Conservation (phyloP, 208 protist genomes). For the Hexamita inflata region DNA sequence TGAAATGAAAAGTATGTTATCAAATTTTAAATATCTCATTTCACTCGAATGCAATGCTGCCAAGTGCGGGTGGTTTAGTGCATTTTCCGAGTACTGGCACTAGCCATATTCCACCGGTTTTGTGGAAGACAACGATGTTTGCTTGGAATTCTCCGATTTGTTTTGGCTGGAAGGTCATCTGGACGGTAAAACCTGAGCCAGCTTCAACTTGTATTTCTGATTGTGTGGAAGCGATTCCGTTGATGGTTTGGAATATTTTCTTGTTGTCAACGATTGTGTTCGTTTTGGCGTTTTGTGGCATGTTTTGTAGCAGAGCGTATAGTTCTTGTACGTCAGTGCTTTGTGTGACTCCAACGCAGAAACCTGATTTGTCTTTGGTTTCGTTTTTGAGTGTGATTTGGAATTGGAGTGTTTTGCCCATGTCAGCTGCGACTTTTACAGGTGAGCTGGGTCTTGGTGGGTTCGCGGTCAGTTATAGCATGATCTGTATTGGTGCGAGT, state of each 20-base stretch:
- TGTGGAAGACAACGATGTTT: background rate
- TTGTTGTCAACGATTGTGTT: conserved; percentile 8
- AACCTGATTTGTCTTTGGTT: background rate
- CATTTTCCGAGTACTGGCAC: conserved; percentile 22
- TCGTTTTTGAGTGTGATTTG: background rate
- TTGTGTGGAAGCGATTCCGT: background rate
- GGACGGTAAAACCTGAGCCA: background rate
- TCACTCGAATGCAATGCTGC: background rate
- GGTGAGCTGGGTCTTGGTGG: conserved; percentile 8
- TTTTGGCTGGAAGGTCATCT: background rate
- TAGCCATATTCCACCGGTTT: conserved; percentile 8
- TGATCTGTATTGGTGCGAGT: background rate
- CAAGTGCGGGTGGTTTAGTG: background rate
- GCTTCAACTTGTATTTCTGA: background rate
- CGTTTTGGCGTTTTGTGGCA: background rate
- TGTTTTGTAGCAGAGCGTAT: background rate
- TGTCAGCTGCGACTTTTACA: conserved; percentile 1
- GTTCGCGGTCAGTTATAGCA: background rate
- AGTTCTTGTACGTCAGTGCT: background rate
- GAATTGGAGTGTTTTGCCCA: conserved; percentile 19
- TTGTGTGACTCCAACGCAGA: background rate
- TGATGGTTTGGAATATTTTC: background rate
- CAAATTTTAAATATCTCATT: too few relatives aligned
- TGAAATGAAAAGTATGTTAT: too few relatives aligned
- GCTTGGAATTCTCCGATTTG: background rate